Evolutionary conservation across 768 basidiomycete species (phyloP).

Genomic region (Pulveroboletus ravenelii): DNA sequence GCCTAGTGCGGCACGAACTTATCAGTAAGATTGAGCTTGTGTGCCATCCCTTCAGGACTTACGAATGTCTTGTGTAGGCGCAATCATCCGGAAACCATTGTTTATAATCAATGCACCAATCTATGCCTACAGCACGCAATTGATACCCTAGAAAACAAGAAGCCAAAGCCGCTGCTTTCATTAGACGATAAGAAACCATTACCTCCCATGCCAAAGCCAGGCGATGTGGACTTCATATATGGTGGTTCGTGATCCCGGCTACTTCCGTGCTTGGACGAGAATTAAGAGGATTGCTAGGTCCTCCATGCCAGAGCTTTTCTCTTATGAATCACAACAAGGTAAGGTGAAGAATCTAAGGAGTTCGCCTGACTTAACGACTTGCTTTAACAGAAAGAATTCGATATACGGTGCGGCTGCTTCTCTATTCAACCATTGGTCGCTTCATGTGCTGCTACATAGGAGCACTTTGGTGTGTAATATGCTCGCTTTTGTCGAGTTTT

Average conservation of each 20-base stretch:
- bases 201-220: constrained; percentile 50
- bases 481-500: constrained; percentile 66
- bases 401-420: constrained; percentile 43
- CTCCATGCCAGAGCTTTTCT: constrained; percentile 74
- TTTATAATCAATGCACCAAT: constrained; percentile 66
- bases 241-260: constrained; percentile 46
- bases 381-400: constrained; percentile 46
- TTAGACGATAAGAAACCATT: constrained; percentile 37
- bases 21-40: constrained; percentile 39
- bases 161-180: constrained; percentile 37
- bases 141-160: constrained; percentile 38
- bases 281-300: constrained; percentile 39
- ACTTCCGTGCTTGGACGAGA: background rate
- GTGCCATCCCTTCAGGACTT: background rate
- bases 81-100: constrained; percentile 56
- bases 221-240: constrained; percentile 66
- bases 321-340: constrained; percentile 59
- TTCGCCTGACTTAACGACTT: constrained; percentile 1
- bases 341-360: constrained; percentile 10
- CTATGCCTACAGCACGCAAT: constrained; percentile 56
- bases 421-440: background rate
- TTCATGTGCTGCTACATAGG: constrained; percentile 29
- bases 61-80: constrained; percentile 33
- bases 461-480: constrained; percentile 64
- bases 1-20: constrained; percentile 60